A percentile compares a stretch with the other conserved stretches of the same genome.
These are phyloP conservation scores for Diospyros kaki DNA, from an alignment of 148 eudicot species.

Conservation along the genomic window DNA sequence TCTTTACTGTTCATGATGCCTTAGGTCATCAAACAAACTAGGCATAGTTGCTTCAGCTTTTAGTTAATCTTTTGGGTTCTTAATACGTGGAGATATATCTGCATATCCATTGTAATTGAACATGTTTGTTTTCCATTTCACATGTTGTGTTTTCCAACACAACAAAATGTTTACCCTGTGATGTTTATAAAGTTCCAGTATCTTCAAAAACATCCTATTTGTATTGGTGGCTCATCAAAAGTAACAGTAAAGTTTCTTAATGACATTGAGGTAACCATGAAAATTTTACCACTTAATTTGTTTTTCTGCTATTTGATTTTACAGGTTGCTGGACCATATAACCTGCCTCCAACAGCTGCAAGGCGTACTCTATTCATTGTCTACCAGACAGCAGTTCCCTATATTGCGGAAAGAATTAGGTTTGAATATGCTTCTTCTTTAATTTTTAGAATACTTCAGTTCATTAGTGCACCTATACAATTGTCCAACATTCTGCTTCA, in stretches of 20 bases:
- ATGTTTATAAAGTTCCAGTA: neutral
- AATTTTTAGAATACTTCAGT: neutral
- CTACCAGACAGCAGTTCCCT: slow-evolving; percentile 92
- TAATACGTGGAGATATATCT: neutral
- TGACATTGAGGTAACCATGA: neutral
- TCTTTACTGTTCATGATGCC: neutral
- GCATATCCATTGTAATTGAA: neutral
- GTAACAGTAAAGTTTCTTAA: neutral
- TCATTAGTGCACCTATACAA: neutral
- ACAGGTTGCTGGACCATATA: slow-evolving; percentile 89
- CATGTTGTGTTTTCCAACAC: no score
- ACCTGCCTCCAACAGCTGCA: slow-evolving; percentile 96
- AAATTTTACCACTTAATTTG: neutral
- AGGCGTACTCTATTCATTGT: slow-evolving; percentile 86
- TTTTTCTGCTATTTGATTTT: slow-evolving; percentile 17
- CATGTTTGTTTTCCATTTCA: neutral
- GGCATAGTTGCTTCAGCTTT: neutral
- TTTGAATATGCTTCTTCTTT: slow-evolving; percentile 12
- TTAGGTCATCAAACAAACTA: slow-evolving; percentile 1
- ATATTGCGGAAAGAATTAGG: slow-evolving; percentile 95
- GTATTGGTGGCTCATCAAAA: neutral
- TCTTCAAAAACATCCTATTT: neutral
- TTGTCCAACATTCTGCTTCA: slow-evolving; percentile 1
- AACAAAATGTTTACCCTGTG: neutral
- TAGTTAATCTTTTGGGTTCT: no score